Conservation (phyloP, 1,139 yeast species). For the Yamadazyma diddensiae region DNA sequence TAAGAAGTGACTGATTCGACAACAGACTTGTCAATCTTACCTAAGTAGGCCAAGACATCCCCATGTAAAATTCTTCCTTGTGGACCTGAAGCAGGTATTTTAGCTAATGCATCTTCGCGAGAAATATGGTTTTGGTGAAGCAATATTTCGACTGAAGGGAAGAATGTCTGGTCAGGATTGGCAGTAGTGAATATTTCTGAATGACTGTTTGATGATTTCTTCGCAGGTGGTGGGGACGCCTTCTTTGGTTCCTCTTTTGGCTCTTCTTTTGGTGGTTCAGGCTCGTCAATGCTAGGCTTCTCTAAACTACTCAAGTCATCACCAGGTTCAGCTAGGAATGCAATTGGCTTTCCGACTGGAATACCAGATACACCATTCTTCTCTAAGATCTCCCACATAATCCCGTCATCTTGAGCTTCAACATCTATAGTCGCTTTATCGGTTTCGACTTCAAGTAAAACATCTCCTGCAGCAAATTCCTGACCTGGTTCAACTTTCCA, state of each 20-base stretch:
- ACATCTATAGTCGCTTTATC: constrained; percentile 93
- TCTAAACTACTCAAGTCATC: constrained; percentile 72
- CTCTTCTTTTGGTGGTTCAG: constrained; percentile 10
- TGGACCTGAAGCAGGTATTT: constrained; percentile 85
- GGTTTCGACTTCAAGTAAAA: constrained; percentile 83
- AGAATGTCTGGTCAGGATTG: constrained; percentile 59
- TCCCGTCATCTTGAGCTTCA: constrained; percentile 91
- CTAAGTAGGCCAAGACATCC: constrained; percentile 82
- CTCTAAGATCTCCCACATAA: constrained; percentile 71
- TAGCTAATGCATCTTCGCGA: constrained; percentile 61
- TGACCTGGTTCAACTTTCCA: constrained; percentile 92
- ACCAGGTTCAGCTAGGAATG: constrained; percentile 80
- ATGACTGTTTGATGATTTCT: constrained; percentile 8
- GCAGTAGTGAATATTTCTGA: constrained; percentile 42
- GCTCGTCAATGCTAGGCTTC: constrained; percentile 45
- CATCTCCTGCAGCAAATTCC: constrained; percentile 77
- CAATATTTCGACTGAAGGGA: constrained; percentile 78
- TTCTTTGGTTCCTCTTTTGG: constrained; percentile 16
- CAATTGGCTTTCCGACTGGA: constrained; percentile 88
- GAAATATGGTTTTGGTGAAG: constrained; percentile 63
- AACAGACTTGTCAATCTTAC: constrained; percentile 50
- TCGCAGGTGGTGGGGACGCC: constrained; percentile 9
- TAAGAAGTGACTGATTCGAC: constrained; percentile 53
- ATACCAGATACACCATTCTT: constrained; percentile 74
- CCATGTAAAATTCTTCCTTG: constrained; percentile 85